Evolutionary conservation across 2,329 filamentous ascomycete species (phyloP), one percentile per base, ranked within the genome.

Genomic region (Cryphonectria carpinicola): DNA sequence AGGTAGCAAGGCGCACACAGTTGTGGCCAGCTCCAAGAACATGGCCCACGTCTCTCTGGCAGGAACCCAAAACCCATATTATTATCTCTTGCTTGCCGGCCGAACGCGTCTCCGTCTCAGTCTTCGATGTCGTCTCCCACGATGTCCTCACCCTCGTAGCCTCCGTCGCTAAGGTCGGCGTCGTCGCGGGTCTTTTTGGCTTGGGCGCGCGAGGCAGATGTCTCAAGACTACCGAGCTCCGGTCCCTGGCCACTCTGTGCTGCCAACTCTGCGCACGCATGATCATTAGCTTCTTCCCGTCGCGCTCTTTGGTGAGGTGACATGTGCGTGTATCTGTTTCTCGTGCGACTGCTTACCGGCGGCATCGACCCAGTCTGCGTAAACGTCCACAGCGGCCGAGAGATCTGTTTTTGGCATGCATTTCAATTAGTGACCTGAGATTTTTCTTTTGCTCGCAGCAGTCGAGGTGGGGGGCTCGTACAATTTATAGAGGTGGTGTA

Each of bases 351-450:
- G 43, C 82, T 74, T 82, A 89, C 88, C 86, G 74, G 88, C 84
- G 74, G 96, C 96, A 82, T 99, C 96, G 74, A 99, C 93, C 96
- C 96, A 99, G 81, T 98, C 96, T 46, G 93, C 93, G 79, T 99
- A 99, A 10, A 99, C 95, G 79, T 99, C 96, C 63, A 99, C 94
- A 0, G 94, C 89, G 19, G 93, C 93, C 37, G 93, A 97, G 37
- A 98, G 89, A 80, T 97, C 94, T 97, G 41, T 35, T 25, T 35
- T 46, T 61, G 67, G 67, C 56, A 49, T 22, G 37, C 28, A 61
- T 37, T 19, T n/a, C 35, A 10, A 49, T 69, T 54, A 65, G 65
- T 67, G 56, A 37, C 11, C 22, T 35, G 28, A 35, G 19, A 7
- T 49, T 49, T 49, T 49, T 22, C 28, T 4, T 17, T 35, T 19